Evolutionary conservation across 495 filamentous ascomycete species (phyloP), one percentile per base, ranked within the genome.

Genomic region (Emericellopsis terricola): DNA sequence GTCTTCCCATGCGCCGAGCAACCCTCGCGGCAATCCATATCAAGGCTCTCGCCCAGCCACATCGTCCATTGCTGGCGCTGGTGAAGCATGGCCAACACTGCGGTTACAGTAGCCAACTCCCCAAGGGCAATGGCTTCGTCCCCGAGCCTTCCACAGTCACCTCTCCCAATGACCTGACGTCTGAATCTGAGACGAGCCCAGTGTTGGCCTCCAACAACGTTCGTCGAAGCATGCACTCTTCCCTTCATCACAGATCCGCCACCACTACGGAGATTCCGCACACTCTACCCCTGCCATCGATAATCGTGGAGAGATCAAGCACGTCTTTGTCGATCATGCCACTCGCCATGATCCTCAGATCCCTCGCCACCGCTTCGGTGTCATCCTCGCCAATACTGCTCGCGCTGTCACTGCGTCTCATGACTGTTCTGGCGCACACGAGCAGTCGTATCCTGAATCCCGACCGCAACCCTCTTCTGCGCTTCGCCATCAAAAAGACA

Each of bases 311-410:
- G 15, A 29, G 49, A 8, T 35, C 29, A 13, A 21, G 13, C 11
- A 37, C 73, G 4, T 73, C 79, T 3, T 54, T 93, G 18, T 69
- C 78, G 2, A 64, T 79, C 29, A 65, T 96, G 21, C 81, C 87
- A 2, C 56, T 83, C 0, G 68, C 67, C 11, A 73, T 64, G 15
- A 63, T 96, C 30, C 52, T 94, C 28, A 78, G 87, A 17, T 85
- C 82, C 7, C 61, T 86, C 39, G 60, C 81, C 37, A 78, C 84
- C 10, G 78, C 80, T 10, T 72, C 72, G 15, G 63, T 94, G 36
- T 93, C 86, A 0, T 82, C 80, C 7, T 87, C 81, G 1, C 67
- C 73, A 0, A 39, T 69, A 18, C 67, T 93, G 4, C 65, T 94
- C 16, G 60, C 62, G 19, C 73, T 77, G 19, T 85, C 74, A 28